phyloP scores from a whole-genome alignment of 2,329 filamentous ascomycete genomes.

The Colletotrichum paranaense region DNA sequence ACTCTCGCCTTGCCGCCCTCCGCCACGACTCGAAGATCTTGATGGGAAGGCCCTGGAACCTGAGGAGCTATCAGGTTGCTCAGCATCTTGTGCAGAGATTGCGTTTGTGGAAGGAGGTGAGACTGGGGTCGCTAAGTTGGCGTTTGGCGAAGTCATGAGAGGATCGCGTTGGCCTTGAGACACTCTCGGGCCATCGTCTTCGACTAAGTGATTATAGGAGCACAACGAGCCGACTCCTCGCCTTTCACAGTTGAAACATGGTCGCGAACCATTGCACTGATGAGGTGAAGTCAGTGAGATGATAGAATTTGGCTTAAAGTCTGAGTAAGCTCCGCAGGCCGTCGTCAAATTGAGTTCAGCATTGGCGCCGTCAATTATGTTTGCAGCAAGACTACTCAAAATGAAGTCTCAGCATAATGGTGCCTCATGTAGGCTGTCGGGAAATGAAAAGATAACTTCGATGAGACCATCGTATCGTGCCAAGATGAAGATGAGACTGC shows the following conservation, averaged over 20 bases:
- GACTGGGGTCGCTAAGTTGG: slow-evolving; percentile 10
- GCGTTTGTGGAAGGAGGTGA: neutral
- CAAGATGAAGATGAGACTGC: neutral
- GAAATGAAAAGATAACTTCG: neutral
- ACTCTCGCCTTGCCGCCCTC: slow-evolving; percentile 11
- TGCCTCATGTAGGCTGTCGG: neutral
- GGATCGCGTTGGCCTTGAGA: neutral
- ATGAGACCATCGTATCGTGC: neutral
- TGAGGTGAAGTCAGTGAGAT: neutral
- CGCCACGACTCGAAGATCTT: slow-evolving; percentile 7
- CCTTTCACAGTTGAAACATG: slow-evolving; percentile 32
- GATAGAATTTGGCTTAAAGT: neutral
- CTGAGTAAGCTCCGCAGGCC: neutral
- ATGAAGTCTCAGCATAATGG: neutral
- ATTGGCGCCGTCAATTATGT: neutral
- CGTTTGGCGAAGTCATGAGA: neutral
- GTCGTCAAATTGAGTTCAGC: neutral
- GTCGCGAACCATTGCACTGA: slow-evolving; percentile 30
- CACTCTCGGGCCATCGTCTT: neutral
- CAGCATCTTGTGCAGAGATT: neutral
- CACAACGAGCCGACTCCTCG: slow-evolving; percentile 16
- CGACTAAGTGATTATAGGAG: slow-evolving; percentile 20
- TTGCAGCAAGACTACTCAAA: neutral
- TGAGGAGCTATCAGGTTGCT: neutral
- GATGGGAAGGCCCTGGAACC: slow-evolving; percentile 8